These are phyloP conservation scores for Jimgerdemannia lactiflua DNA, from an alignment of 192 early-diverging fungal species.

Conservation along the genomic window DNA sequence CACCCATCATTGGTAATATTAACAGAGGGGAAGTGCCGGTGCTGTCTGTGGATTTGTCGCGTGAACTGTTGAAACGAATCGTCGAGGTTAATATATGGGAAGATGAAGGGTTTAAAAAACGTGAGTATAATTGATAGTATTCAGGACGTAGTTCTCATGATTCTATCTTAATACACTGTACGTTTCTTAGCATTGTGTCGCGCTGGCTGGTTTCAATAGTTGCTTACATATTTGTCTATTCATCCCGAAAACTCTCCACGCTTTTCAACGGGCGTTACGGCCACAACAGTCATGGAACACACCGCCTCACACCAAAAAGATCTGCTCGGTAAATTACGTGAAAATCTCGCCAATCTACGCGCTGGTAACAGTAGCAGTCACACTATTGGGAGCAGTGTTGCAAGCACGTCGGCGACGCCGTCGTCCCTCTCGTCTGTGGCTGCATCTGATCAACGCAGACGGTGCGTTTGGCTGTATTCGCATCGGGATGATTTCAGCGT, in stretches of 20 bases:
- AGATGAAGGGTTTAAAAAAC: slow-evolving; percentile 60
- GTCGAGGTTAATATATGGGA: slow-evolving; percentile 55
- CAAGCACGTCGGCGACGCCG: slow-evolving; percentile 19
- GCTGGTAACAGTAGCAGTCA: slow-evolving; percentile 6
- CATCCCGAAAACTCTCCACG: too few relatives aligned
- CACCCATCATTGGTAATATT: slow-evolving; percentile 51
- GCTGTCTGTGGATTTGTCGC: slow-evolving; percentile 60
- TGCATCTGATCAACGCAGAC: slow-evolving; percentile 27
- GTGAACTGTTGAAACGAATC: slow-evolving; percentile 52
- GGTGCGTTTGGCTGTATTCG: slow-evolving; percentile 72
- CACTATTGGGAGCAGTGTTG: slow-evolving; percentile 2
- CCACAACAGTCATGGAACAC: slow-evolving; percentile 42
- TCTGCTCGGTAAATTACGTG: slow-evolving; percentile 24
- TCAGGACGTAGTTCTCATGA: too few relatives aligned
- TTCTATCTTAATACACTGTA: background rate
- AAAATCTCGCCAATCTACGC: background rate
- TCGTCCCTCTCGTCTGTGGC: slow-evolving; percentile 6
- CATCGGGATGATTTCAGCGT: slow-evolving; percentile 61
- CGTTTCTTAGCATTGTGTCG: slow-evolving; percentile 12
- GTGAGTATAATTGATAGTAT: slow-evolving; percentile 32
- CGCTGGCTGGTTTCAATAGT: slow-evolving; percentile 31
- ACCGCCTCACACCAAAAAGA: slow-evolving; percentile 31
- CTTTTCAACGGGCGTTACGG: too few relatives aligned
- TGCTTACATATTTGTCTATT: slow-evolving; percentile 47
- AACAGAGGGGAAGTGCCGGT: slow-evolving; percentile 50